These are phyloP conservation scores for Jamesozyma hellenica DNA, from an alignment of 805 yeast genomes.

Conservation along the genomic window DNA sequence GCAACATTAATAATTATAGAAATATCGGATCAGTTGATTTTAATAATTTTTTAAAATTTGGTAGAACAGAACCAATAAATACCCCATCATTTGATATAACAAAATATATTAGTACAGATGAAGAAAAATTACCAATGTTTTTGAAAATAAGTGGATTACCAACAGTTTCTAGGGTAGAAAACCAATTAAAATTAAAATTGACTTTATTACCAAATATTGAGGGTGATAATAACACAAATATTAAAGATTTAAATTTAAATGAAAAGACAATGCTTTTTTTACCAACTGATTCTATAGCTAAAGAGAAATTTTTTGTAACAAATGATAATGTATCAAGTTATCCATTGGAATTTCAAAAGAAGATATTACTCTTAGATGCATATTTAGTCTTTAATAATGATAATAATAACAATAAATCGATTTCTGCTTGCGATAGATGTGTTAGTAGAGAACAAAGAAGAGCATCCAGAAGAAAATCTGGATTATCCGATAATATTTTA, in stretches of 20 bases:
- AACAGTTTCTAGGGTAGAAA: constrained; percentile 78
- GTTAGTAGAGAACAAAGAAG: constrained; percentile 85
- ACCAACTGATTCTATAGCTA: constrained; percentile 79
- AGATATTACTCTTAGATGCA: constrained; percentile 60
- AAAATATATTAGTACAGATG: constrained; percentile 21
- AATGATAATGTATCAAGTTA: constrained; percentile 29
- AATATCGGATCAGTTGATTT: not conserved
- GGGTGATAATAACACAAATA: constrained; percentile 7
- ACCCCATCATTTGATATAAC: constrained; percentile 18
- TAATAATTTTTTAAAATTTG: constrained; percentile 5
- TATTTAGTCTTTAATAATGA: constrained; percentile 46
- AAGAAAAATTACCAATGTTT: constrained; percentile 32
- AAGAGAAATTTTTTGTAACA: constrained; percentile 65
- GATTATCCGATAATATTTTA: constrained; percentile 58
- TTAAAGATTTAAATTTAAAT: constrained; percentile 33
- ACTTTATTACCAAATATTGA: constrained; percentile 33
- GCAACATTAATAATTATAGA: not conserved
- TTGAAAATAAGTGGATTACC: constrained; percentile 57
- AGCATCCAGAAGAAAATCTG: constrained; percentile 80
- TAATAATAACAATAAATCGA: constrained; percentile 32
- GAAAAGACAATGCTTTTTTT: constrained; percentile 47
- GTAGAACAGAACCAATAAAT: constrained; percentile 16
- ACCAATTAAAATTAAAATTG: constrained; percentile 69
- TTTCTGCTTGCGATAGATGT: constrained; percentile 78
- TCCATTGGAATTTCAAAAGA: constrained; percentile 38